Evolutionary conservation across 2,329 filamentous ascomycete genomes (phyloP).

Genomic region (Aspergillus sp.): DNA sequence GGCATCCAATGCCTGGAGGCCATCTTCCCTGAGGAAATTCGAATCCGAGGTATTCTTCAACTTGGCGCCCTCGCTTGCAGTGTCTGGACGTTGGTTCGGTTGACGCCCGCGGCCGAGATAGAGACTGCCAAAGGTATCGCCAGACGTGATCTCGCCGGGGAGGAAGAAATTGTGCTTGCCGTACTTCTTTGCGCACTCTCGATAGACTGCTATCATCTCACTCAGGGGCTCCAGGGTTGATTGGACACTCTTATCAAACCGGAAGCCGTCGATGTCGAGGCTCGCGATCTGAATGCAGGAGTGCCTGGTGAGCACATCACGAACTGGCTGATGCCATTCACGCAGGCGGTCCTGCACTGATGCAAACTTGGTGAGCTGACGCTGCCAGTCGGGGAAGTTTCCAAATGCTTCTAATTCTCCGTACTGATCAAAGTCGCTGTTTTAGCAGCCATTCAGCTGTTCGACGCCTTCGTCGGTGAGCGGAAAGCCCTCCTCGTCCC

Average conservation of each 20-base stretch:
- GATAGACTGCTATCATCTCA: conserved; percentile 57
- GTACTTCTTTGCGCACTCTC: conserved; percentile 55
- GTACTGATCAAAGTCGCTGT: conserved; percentile 66
- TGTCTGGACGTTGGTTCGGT: conserved; percentile 52
- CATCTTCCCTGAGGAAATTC: conserved; percentile 54
- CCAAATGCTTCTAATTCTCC: conserved; percentile 65
- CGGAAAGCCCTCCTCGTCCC: conserved; percentile 57
- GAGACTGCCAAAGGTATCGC: conserved; percentile 60
- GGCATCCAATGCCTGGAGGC: conserved; percentile 56
- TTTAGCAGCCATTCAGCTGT: conserved; percentile 56
- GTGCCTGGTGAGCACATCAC: conserved; percentile 58
- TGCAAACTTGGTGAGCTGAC: conserved; percentile 65
- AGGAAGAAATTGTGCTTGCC: conserved; percentile 66
- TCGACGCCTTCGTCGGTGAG: conserved; percentile 49
- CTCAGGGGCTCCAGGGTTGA: conserved; percentile 62
- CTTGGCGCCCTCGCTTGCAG: conserved; percentile 45
- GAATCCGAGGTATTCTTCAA: conserved; percentile 46
- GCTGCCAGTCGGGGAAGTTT: conserved; percentile 62
- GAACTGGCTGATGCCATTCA: conserved; percentile 61
- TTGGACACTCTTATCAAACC: conserved; percentile 67
- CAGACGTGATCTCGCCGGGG: conserved; percentile 63
- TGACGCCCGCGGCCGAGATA: conserved; percentile 64
- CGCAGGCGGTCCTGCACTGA: conserved; percentile 67
- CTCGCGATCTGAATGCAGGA: conserved; percentile 63
- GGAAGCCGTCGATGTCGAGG: conserved; percentile 67